Evolutionary conservation across 305 asterid genomes (phyloP).

Genomic region (Solanum hybrid): DNA sequence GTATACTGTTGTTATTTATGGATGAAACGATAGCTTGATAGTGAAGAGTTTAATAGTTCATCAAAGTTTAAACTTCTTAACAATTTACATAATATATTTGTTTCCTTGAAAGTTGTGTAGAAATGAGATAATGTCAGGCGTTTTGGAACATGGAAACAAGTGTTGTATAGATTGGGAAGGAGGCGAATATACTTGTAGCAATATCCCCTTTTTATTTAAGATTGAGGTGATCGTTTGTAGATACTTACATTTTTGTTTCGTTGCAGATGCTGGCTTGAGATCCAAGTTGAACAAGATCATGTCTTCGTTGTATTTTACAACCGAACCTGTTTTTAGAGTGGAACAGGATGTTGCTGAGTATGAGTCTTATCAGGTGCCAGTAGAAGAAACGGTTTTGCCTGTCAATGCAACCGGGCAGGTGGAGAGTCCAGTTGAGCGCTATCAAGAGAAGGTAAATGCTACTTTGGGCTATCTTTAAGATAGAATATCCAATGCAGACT

Average conservation of each 20-base stretch:
- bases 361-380: conserved; percentile 35
- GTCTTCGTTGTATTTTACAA: conserved; percentile 52
- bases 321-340: conserved; percentile 39
- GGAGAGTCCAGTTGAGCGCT: conserved; percentile 23
- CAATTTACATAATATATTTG: neutral
- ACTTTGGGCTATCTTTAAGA: neutral
- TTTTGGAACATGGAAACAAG: neutral
- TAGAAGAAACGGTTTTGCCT: conserved; percentile 26
- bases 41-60: neutral
- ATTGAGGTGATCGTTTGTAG: neutral
- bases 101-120: neutral
- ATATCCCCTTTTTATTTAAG: neutral
- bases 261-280: conserved; percentile 50
- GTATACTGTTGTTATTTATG: neutral
- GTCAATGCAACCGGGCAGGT: conserved; percentile 14
- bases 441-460: conserved; percentile 36
- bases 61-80: neutral
- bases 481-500: neutral
- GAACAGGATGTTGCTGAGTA: conserved; percentile 41
- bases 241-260: neutral
- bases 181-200: neutral
- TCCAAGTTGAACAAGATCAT: conserved; percentile 53
- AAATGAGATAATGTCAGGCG: neutral
- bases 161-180: neutral
- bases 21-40: neutral